Conservation (phyloP, 768 basidiomycete species). For the Myochromella boudieri region DNA sequence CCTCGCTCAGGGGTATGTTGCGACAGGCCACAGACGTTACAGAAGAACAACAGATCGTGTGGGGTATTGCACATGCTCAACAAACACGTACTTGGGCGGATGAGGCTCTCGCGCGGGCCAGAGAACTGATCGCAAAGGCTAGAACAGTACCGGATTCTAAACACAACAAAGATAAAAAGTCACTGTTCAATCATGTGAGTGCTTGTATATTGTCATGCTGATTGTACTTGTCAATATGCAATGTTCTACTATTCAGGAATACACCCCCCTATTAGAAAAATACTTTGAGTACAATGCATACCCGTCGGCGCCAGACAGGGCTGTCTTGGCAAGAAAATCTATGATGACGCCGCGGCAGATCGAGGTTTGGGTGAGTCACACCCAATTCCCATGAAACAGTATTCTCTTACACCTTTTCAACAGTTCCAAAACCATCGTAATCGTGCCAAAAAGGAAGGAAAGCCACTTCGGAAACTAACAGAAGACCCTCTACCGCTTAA, state of each 20-base stretch:
- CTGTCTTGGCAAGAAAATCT: conserved; percentile 37
- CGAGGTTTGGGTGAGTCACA: conserved; percentile 51
- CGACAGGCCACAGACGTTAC: not conserved
- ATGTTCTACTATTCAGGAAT: conserved; percentile 38
- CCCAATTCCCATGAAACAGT: not conserved
- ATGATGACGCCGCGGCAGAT: conserved; percentile 46
- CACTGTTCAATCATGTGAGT: not conserved
- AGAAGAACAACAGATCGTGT: not conserved
- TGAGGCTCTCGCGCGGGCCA: conserved; percentile 4
- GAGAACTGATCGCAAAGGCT: not conserved
- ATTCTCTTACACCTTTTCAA: not conserved
- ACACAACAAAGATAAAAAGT: not conserved
- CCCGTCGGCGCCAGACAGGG: conserved; percentile 39
- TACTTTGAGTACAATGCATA: conserved; percentile 49
- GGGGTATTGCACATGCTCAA: not conserved
- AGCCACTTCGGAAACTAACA: conserved; percentile 16
- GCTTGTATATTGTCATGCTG: not conserved
- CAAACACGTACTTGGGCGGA: conserved; percentile 6
- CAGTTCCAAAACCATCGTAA: conserved; percentile 59
- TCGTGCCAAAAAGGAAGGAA: conserved; percentile 34
- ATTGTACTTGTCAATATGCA: too few relatives aligned
- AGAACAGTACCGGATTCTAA: not conserved
- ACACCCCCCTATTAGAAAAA: conserved; percentile 40
- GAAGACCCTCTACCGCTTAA: conserved; percentile 20
- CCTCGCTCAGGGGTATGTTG: conserved; percentile 4